Evolutionary conservation across 306 rosid species (phyloP), one percentile per base, ranked within the genome.

Genomic region (Trifolium fragiferum): DNA sequence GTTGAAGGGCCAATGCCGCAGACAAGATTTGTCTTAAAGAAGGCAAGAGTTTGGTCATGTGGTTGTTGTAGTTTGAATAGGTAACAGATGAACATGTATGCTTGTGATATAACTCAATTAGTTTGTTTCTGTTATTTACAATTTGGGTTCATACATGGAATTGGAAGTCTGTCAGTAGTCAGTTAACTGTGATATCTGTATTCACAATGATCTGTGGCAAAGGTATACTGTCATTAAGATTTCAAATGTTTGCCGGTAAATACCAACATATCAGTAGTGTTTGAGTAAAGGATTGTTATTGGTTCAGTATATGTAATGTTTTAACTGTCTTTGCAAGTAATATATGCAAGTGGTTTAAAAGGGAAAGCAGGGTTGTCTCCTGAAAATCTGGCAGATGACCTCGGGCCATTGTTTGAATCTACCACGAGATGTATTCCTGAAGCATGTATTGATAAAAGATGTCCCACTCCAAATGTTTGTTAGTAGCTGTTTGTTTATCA

Each of bases 1-100:
- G 98, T 94, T 73, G 97, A 94, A 83, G 98, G 98, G 63, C 98
- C 98, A 60, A 94, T 94, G 98, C 98, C 98, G 25, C 98, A 94
- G 80, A 94, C 98, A 49, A 94, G 99, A 83, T 94, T 94, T 85
- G 99, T 94, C 76, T 84, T 94, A 86, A 94, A 94, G 90, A 94
- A 92, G 82, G 97, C 99, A 92, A 55, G 99, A 88, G 80, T 94
- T 91, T 72, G 99, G 99, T 19, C 99, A 88, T 81, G 88, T 97
- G 11, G 99, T 94, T 62, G 92, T 94, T n/a, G 97, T 94, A 72
- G 99, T 94, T 62, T 94, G 80, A 94, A 94, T 82, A 94, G 91
- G 99, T 97, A 4, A 83, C 97, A 27, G 99, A 94, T 78, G 96
- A 94, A 58, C 99, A 92, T 93, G 99, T 94, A 84, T 49, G 63